Evolutionary conservation across 2,329 filamentous ascomycete genomes (phyloP).

Genomic region (Ascomycota sp.): DNA sequence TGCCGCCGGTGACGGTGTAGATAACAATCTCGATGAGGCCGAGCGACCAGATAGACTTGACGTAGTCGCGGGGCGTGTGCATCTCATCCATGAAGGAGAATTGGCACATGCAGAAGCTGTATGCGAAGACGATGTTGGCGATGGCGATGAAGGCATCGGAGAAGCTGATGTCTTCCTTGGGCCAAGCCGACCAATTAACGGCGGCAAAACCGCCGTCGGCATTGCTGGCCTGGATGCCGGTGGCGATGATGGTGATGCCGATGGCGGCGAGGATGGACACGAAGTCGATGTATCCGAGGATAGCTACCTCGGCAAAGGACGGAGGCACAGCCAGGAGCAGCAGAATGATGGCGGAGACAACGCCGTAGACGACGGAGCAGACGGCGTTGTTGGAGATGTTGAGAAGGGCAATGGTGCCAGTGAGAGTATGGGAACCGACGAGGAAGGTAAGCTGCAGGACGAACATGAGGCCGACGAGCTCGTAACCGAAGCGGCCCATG

Average conservation of each 20-base stretch:
- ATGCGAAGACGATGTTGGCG: conserved; percentile 52
- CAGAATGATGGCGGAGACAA: conserved; percentile 24
- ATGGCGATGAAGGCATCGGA: conserved; percentile 38
- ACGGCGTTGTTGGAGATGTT: conserved; percentile 35
- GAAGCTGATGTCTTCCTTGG: conserved; percentile 23
- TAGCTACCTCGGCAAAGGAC: conserved; percentile 26
- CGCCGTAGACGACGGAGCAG: conserved; percentile 24
- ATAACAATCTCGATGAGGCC: conserved; percentile 41
- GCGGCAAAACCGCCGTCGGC: conserved; percentile 11
- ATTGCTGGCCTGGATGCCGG: conserved; percentile 25
- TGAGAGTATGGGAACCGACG: conserved; percentile 51
- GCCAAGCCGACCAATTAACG: conserved; percentile 24
- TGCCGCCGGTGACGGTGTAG: conserved; percentile 44
- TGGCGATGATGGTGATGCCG: conserved; percentile 43
- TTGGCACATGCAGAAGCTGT: conserved; percentile 32
- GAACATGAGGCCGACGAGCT: conserved; percentile 41
- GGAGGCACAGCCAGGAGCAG: conserved; percentile 25
- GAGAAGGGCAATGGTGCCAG: conserved; percentile 49
- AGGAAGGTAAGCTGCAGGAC: conserved; percentile 46
- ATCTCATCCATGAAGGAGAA: conserved; percentile 34
- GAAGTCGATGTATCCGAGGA: conserved; percentile 34
- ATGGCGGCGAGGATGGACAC: conserved; percentile 43
- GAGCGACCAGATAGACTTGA: conserved; percentile 38
- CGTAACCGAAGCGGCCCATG: conserved; percentile 36
- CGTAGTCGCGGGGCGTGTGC: conserved; percentile 24